Evolutionary conservation across 2,329 filamentous ascomycete species (phyloP), one percentile per base, ranked within the genome.

Genomic region (Paraphoma chrysanthemicola): DNA sequence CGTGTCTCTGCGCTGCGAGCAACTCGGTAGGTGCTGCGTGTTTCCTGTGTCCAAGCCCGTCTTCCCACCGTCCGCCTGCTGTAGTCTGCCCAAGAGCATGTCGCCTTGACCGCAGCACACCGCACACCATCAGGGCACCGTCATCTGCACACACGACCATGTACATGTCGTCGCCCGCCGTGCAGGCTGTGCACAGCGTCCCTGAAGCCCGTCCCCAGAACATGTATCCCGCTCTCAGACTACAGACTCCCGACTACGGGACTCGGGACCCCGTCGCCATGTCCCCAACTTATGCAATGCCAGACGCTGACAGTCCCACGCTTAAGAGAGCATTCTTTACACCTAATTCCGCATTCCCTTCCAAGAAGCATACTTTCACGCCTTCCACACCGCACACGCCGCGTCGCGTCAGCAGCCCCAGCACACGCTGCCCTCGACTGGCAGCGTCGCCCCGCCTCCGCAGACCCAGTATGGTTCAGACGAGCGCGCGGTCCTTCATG

Each of bases 401-500:
- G 29, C 64, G 53, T 58, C 62, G 67, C 60, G 53, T 55, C 58
- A 58, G 50, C 54, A 59, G 38, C 44, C 45, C 60, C 33, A 52
- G 53, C 53, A 59, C 59, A 29, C 65, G 57, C 59, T 63, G 57
- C 51, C 66, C 65, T 29, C 60, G 62, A 45, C 59, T 56, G 56
- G 63, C 65, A 44, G 48, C 54, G 41, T 61, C 57, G 48, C 51
- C 53, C 29, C 63, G 43, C 48, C 42, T 48, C 18, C 63, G 45
- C 23, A 50, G 57, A 63, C 59, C 68, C 65, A 78, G 68, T 60
- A 79, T 79, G 77, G 72, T 75, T 52, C 73, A 74, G 59, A 70
- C 76, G 44, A 73, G 63, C 50, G 63, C 76, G 52, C 66, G 72
- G 51, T 63, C 72, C 10, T 71, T 73, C 59, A 69, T 69, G 76